A percentile compares a stretch with the other conserved stretches of the same genome.
Conservation (phyloP, 1,284 basidiomycete species). For the Pterula multifida region DNA sequence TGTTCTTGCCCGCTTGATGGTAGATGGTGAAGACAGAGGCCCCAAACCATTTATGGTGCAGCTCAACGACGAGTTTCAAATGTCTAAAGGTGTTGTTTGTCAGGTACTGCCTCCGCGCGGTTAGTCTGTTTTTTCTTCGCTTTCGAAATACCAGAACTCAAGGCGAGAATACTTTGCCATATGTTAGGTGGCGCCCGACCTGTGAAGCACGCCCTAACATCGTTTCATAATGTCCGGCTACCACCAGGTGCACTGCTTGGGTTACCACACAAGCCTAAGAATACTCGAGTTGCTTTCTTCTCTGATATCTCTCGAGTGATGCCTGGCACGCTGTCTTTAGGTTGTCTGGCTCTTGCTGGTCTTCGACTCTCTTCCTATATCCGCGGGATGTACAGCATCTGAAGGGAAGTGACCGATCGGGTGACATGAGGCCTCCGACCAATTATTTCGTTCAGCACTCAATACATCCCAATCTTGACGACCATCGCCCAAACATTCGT, state of each 20-base stretch:
- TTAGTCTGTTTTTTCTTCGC: neutral
- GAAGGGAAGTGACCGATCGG: conserved; percentile 20
- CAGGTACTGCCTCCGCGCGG: conserved; percentile 11
- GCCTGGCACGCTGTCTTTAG: conserved; percentile 25
- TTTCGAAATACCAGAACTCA: too few species aligned
- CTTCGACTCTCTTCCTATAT: conserved; percentile 22
- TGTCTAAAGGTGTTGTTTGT: conserved; percentile 17
- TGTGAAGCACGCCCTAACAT: conserved; percentile 26
- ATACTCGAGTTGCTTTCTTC: conserved; percentile 19
- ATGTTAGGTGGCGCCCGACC: conserved; percentile 22
- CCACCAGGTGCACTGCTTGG: conserved; percentile 24
- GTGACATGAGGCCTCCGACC: conserved; percentile 5
- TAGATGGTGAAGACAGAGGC: conserved; percentile 13
- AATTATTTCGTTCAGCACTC: conserved; percentile 42
- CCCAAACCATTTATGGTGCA: conserved; percentile 18
- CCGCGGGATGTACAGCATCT: conserved; percentile 24
- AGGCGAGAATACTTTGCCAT: conserved; percentile 27
- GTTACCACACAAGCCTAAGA: conserved; percentile 14
- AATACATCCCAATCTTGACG: conserved; percentile 35
- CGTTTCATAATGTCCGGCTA: conserved; percentile 25
- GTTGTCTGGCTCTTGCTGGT: conserved; percentile 18
- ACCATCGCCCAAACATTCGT: neutral
- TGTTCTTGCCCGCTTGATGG: conserved; percentile 17
- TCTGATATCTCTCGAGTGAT: conserved; percentile 23
- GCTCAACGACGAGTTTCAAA: conserved; percentile 16